A percentile compares a stretch with the other conserved stretches of the same genome.
phyloP scores from a whole-genome alignment of 345 rosid species.

The Moringa oleifera region DNA sequence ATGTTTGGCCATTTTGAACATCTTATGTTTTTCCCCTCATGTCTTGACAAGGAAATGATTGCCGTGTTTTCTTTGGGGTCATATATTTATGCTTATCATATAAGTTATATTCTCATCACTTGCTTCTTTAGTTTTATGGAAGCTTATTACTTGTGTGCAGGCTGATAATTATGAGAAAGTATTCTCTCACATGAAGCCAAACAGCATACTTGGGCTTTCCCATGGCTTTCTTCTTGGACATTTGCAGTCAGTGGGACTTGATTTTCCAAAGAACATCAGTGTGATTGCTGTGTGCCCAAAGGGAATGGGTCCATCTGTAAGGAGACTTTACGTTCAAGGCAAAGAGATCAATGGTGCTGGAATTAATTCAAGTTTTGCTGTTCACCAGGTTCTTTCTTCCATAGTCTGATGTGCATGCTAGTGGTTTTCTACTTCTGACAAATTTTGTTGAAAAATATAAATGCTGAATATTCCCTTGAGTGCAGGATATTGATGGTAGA shows the following conservation, averaged over 20 bases:
- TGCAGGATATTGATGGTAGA: conserved; percentile 84
- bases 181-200: conserved; percentile 87
- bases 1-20: background rate
- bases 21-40: background rate
- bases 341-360: conserved; percentile 93
- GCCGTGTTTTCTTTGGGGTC: background rate
- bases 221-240: conserved; percentile 92
- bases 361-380: conserved; percentile 84
- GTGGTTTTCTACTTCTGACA: background rate
- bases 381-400: conserved; percentile 59
- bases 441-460: background rate
- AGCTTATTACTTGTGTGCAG: conserved; percentile 26
- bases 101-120: too few relatives aligned
- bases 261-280: conserved; percentile 77
- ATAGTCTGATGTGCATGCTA: background rate
- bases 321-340: conserved; percentile 88
- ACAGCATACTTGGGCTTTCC: conserved; percentile 91
- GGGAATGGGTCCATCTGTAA: conserved; percentile 89
- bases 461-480: conserved; percentile 1
- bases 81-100: too few relatives aligned
- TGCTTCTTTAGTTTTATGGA: background rate
- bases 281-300: conserved; percentile 86
- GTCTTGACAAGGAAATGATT: background rate
- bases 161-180: conserved; percentile 81
- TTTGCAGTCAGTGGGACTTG: conserved; percentile 65